These are phyloP conservation scores for Ochromonas danica DNA, from an alignment of 108 stramenopile genomes.

Conservation along the genomic window DNA sequence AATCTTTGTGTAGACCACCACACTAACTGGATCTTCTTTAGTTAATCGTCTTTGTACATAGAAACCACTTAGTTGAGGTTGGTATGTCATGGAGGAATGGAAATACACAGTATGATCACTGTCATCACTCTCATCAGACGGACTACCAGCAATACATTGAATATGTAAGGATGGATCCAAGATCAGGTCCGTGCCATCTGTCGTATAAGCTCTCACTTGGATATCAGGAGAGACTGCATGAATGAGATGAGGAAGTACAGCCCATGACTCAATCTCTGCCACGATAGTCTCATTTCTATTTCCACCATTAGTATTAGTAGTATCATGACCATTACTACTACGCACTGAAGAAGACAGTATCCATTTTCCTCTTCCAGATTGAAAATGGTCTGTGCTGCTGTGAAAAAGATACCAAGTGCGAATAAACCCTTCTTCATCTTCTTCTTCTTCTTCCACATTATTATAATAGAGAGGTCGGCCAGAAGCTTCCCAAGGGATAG, in stretches of 20 bases:
- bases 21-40: neutral
- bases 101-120: neutral
- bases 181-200: neutral
- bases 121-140: neutral
- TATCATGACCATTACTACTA: no score
- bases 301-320: no score
- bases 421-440: no score
- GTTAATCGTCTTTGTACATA: neutral
- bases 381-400: no score
- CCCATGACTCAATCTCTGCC: slow-evolving; percentile 12
- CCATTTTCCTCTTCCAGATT: no score
- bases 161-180: neutral
- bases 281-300: no score
- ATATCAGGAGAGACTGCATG: neutral
- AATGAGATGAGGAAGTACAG: neutral
- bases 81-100: neutral
- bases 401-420: no score
- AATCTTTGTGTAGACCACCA: neutral
- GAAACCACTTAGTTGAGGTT: slow-evolving; percentile 1
- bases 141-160: neutral
- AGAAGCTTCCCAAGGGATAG: no score
- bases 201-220: neutral
- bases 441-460: no score
- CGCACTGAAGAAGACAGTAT: no score
- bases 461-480: no score